Evolutionary conservation across 768 basidiomycete species (phyloP).

Genomic region (Leucogyrophana mollusca): DNA sequence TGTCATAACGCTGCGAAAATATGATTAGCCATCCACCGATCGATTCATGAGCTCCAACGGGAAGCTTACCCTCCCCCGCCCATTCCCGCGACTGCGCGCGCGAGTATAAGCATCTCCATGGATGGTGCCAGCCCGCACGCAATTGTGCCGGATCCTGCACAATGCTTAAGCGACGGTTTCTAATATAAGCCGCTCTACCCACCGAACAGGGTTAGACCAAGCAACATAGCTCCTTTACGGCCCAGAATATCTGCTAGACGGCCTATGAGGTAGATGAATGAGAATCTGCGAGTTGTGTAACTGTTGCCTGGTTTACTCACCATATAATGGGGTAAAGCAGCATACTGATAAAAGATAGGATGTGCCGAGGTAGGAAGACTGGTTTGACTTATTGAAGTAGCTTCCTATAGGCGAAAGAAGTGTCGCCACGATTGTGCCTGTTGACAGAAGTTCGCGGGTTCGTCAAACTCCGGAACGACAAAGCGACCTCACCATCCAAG

Average conservation of each 20-base stretch:
- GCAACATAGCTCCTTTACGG: constrained; percentile 82
- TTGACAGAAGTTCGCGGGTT: constrained; percentile 5
- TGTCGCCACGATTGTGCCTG: constrained; percentile 84
- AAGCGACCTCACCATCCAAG: constrained; percentile 63
- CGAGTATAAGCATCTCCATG: constrained; percentile 79
- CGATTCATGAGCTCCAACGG: not conserved
- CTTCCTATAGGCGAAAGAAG: constrained; percentile 83
- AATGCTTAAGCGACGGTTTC: constrained; percentile 16
- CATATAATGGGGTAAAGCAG: constrained; percentile 89
- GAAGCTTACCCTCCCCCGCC: constrained; percentile 82
- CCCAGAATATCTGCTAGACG: constrained; percentile 84
- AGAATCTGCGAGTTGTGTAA: constrained; percentile 8
- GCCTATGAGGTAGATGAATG: constrained; percentile 49
- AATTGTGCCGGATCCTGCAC: constrained; percentile 74
- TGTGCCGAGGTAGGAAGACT: constrained; percentile 86
- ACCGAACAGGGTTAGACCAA: constrained; percentile 85
- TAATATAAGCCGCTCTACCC: constrained; percentile 20
- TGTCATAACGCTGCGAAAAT: constrained; percentile 71
- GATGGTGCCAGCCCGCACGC: constrained; percentile 84
- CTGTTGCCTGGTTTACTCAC: constrained; percentile 35
- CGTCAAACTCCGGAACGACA: constrained; percentile 2
- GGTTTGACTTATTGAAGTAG: constrained; percentile 75
- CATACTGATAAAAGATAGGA: constrained; percentile 86
- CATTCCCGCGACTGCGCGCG: constrained; percentile 86
- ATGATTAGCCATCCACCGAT: constrained; percentile 21